Evolutionary conservation across 345 rosid genomes (phyloP), one percentile per base, ranked within the genome.

Genomic region (Cardiospermum halicacabum): DNA sequence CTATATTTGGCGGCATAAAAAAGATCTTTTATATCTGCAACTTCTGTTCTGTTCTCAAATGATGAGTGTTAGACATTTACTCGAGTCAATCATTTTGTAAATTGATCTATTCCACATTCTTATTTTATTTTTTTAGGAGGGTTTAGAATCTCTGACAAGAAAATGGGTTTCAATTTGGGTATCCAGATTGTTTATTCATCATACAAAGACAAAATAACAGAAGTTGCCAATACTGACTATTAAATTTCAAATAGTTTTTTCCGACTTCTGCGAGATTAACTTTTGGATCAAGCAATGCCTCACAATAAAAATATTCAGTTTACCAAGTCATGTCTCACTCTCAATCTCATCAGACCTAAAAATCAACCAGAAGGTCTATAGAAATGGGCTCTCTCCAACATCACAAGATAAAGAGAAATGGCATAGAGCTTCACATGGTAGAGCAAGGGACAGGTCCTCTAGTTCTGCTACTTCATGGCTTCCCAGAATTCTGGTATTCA

Each of bases 401-500:
- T 75, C 56, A 60, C 58, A 72, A 69, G 69, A 75, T 87, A 43
- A 75, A 75, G 69, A 71, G 62, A 68, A 83, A 81, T 51, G 91
- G 86, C 5, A 67, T 86, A 54, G 71, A 78, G 78, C 25, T 83
- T 56, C 84, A 86, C 58, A 58, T 74, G 10, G 86, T 71, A 1
- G 87, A 84, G 77, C 82, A 82, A 76, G 87, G 92, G 43, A 67
- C 62, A n/a, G 81, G 89, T 8, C 85, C 90, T 3, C 68, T 86
- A 8, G 84, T 84, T 56, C 43, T 89, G 28, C 54, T 86, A 12
- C 84, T 86, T 47, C 91, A 83, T 68, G 92, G 96, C 36, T 88
- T 88, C 80, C 92, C 96, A 26, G 96, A 88, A 69, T 66, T 81
- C 51, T 85, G 88, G 88, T 84, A 75, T 66, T 84, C 90, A 5